These are phyloP conservation scores for Zygosaccharomyces pseudobailii DNA, from an alignment of 1,139 yeast genomes.

Conservation along the genomic window DNA sequence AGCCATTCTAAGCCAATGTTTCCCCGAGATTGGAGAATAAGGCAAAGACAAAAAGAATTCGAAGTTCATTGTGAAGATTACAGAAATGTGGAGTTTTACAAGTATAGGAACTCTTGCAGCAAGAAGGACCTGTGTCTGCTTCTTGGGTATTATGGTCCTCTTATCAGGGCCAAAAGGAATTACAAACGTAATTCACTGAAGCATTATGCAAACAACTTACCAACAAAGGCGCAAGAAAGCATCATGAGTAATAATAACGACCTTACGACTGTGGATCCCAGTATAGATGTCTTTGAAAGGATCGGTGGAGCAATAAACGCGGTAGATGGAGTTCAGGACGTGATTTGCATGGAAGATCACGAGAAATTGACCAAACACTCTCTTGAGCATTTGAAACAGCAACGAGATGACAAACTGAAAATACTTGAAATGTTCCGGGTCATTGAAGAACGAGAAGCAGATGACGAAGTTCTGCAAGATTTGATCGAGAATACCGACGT, in stretches of 20 bases:
- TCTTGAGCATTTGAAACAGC: slow-evolving; percentile 5
- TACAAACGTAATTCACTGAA: slow-evolving; percentile 35
- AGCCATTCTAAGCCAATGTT: slow-evolving; percentile 30
- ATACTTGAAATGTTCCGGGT: slow-evolving; percentile 5
- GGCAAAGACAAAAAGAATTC: slow-evolving; percentile 20
- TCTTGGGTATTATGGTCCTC: slow-evolving; percentile 50
- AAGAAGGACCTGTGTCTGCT: slow-evolving; percentile 43
- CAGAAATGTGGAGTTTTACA: slow-evolving; percentile 24
- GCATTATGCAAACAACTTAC: slow-evolving; percentile 23
- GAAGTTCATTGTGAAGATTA: slow-evolving; percentile 34
- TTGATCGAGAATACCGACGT: slow-evolving; percentile 33
- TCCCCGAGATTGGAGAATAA: slow-evolving; percentile 38
- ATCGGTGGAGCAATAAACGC: slow-evolving; percentile 49
- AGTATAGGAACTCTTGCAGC: slow-evolving; percentile 19
- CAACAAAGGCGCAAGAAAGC: slow-evolving; percentile 1
- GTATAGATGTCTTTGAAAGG: slow-evolving; percentile 35
- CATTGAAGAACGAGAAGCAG: slow-evolving; percentile 15
- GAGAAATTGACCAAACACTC: slow-evolving; percentile 12
- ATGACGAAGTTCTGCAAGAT: slow-evolving; percentile 31
- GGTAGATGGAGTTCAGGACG: slow-evolving; percentile 42
- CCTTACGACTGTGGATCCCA: slow-evolving; percentile 16
- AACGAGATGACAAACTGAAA: slow-evolving; percentile 10
- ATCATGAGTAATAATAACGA: slow-evolving; percentile 5
- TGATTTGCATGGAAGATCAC: slow-evolving; percentile 30
- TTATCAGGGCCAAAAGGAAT: slow-evolving; percentile 35